These are phyloP conservation scores for Pyrenochaeta sp. DNA, from an alignment of 2,329 filamentous ascomycete species.

Conservation along the genomic window DNA sequence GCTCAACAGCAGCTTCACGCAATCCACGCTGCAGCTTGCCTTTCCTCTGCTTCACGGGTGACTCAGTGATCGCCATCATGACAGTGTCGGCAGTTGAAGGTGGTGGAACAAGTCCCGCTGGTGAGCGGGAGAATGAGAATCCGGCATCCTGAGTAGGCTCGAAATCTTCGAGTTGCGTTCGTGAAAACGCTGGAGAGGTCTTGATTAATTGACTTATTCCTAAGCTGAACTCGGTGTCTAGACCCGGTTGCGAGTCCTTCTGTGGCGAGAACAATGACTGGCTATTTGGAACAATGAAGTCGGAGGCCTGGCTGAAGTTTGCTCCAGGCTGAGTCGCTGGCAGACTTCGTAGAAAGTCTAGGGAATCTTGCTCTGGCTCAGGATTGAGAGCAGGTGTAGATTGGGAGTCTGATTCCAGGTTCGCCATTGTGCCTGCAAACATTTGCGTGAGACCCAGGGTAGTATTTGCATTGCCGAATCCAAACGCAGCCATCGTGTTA, in stretches of 20 bases:
- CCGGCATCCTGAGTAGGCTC: conserved; percentile 85
- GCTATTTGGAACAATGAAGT: conserved; percentile 64
- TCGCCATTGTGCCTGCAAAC: conserved; percentile 88
- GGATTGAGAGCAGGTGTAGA: conserved; percentile 34
- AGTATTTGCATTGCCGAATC: conserved; percentile 48
- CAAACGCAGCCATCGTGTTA: conserved; percentile 49
- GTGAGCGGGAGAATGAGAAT: conserved; percentile 73
- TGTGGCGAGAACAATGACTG: conserved; percentile 53
- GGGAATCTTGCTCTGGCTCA: conserved; percentile 57
- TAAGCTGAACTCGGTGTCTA: conserved; percentile 35
- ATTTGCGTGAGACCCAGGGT: conserved; percentile 83
- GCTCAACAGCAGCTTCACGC: conserved; percentile 47
- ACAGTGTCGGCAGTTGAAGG: conserved; percentile 77
- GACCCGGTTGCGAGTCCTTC: conserved; percentile 27
- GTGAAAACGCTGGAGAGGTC: conserved; percentile 41
- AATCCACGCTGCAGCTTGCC: conserved; percentile 63
- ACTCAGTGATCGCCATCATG: conserved; percentile 64
- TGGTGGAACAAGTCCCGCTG: conserved; percentile 70
- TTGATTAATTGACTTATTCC: conserved; percentile 49
- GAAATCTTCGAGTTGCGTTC: conserved; percentile 73
- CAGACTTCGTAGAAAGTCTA: conserved; percentile 59
- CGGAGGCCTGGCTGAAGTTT: conserved; percentile 68
- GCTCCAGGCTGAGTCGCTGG: conserved; percentile 65
- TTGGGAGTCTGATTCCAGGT: conserved; percentile 56
- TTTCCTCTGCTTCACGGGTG: conserved; percentile 70